Conservation (phyloP, 176 grass and related monocot species). For the Oropetium thomaeum region DNA sequence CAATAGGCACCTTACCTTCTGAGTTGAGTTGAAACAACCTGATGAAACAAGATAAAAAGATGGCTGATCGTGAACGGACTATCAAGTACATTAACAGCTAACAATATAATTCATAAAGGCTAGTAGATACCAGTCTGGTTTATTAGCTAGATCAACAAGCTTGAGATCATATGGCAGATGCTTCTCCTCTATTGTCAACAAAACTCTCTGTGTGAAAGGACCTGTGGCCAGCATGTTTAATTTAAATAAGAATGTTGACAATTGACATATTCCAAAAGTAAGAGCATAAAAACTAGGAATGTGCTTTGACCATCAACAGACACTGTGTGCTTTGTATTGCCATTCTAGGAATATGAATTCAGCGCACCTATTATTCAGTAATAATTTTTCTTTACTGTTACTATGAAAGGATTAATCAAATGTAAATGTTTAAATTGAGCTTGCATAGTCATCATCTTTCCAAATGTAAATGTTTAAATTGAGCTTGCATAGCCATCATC, state of each 20-base stretch:
- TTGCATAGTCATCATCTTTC: no score
- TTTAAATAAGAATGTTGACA: constrained; percentile 3
- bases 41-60: constrained; percentile 20
- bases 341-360: background rate
- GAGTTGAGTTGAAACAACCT: constrained; percentile 88
- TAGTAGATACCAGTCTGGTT: constrained; percentile 74
- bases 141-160: constrained; percentile 72
- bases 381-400: background rate
- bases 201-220: constrained; percentile 80
- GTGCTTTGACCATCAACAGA: background rate
- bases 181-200: constrained; percentile 89
- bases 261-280: background rate
- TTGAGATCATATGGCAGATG: constrained; percentile 68
- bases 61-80: background rate
- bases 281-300: background rate
- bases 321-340: background rate
- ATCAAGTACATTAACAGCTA: constrained; percentile 10
- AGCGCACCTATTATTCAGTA: no score
- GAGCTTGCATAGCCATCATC: no score
- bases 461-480: no score
- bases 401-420: background rate
- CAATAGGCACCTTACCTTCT: constrained; percentile 79
- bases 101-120: constrained; percentile 18
- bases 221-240: constrained; percentile 47
- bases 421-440: background rate